phyloP scores from a whole-genome alignment of 805 yeast genomes.

The Teunomyces stri region DNA sequence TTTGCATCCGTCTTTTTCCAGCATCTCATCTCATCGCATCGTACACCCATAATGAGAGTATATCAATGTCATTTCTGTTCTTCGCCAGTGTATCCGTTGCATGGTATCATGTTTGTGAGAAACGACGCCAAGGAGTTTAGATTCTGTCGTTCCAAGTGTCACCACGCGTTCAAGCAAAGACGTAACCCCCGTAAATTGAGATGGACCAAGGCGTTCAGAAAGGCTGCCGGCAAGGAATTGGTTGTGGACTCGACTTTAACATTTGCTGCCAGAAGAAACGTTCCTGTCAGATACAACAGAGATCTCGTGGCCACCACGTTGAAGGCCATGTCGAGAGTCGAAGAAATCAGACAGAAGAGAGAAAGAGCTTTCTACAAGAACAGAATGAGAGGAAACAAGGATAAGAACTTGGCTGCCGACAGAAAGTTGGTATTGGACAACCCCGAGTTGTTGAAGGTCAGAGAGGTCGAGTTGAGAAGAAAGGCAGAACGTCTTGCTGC shows the following conservation, averaged over 20 bases:
- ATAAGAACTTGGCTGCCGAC: constrained; percentile 78
- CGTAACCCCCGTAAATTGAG: constrained; percentile 96
- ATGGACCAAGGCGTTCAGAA: constrained; percentile 99
- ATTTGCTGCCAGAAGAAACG: constrained; percentile 95
- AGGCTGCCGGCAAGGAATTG: constrained; percentile 98
- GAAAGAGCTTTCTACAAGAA: constrained; percentile 98
- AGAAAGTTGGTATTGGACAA: constrained; percentile 82
- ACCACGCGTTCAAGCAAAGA: constrained; percentile 94
- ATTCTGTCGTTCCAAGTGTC: constrained; percentile 97
- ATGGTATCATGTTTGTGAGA: constrained; percentile 96
- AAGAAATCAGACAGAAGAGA: constrained; percentile 92
- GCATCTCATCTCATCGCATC: constrained; percentile 2
- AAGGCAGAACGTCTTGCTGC: constrained; percentile 69
- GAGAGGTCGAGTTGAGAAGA: constrained; percentile 87
- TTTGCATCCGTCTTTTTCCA: background rate
- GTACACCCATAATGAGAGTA: constrained; percentile 61
- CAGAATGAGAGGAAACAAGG: constrained; percentile 98
- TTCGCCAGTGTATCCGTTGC: constrained; percentile 80
- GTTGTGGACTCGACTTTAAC: constrained; percentile 96
- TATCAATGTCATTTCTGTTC: constrained; percentile 96
- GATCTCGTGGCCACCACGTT: constrained; percentile 92
- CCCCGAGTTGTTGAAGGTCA: constrained; percentile 86
- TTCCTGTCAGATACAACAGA: constrained; percentile 96
- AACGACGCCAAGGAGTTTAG: constrained; percentile 97
- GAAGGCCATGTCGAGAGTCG: constrained; percentile 93